Conservation (phyloP, 192 early-diverging fungal species). For the Rhizophagus clarus region DNA sequence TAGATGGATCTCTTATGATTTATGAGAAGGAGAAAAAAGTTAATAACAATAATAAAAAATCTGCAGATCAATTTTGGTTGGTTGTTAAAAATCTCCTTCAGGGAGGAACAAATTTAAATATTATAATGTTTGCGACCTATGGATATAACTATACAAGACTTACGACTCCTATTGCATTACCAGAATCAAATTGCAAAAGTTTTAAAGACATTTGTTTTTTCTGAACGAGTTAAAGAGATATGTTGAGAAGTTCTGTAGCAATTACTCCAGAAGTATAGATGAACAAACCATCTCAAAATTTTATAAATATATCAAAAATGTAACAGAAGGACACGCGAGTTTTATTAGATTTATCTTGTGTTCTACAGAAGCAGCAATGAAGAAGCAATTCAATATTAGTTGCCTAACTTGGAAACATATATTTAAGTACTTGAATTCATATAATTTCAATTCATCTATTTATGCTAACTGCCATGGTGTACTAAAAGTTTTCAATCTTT, state of each 20-base stretch:
- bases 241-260: background rate
- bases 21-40: background rate
- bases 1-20: constrained; percentile 5
- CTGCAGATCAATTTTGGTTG: constrained; percentile 24
- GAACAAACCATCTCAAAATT: background rate
- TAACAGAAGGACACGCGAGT: too few relatives aligned
- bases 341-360: background rate
- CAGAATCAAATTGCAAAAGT: background rate
- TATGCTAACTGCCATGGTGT: background rate
- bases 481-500: background rate
- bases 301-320: background rate
- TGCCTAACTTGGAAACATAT: background rate
- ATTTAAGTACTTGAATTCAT: constrained; percentile 8
- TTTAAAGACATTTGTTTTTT: background rate
- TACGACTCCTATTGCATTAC: background rate
- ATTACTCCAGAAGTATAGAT: background rate
- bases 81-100: constrained; percentile 8
- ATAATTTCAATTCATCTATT: background rate
- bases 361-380: background rate
- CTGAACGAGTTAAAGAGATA: background rate
- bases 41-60: background rate
- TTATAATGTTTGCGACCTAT: constrained; percentile 24
- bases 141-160: constrained; percentile 16
- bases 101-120: background rate
- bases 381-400: background rate